These are phyloP conservation scores for Phytophthora uliginosa DNA, from an alignment of 352 stramenopile genomes.

Conservation along the genomic window DNA sequence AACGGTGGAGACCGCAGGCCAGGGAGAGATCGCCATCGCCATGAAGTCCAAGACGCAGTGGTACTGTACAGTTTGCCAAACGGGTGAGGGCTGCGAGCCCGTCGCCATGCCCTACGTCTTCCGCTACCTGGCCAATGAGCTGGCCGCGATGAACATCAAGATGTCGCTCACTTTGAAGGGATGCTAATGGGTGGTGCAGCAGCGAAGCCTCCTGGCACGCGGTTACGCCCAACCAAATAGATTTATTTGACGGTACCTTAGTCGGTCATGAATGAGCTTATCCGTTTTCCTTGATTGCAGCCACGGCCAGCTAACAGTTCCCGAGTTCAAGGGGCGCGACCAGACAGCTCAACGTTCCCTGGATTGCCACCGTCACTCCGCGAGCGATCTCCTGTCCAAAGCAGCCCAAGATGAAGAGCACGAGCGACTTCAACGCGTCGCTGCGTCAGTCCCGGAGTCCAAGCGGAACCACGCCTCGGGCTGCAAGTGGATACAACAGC, in stretches of 20 bases:
- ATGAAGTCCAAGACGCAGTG: constrained; percentile 92
- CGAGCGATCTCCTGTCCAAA: background rate
- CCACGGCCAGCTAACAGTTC: constrained; percentile 15
- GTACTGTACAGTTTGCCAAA: constrained; percentile 89
- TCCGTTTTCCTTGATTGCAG: constrained; percentile 27
- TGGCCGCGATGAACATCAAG: constrained; percentile 99
- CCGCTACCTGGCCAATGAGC: constrained; percentile 98
- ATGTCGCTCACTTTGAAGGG: constrained; percentile 94
- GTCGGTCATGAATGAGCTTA: constrained; percentile 24
- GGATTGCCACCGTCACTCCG: constrained; percentile 12
- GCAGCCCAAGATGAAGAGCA: constrained; percentile 36
- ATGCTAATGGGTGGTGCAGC: constrained; percentile 36
- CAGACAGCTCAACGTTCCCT: constrained; percentile 11
- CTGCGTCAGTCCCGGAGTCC: constrained; percentile 37
- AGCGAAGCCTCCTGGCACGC: constrained; percentile 29
- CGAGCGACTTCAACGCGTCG: constrained; percentile 45
- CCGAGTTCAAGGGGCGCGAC: constrained; percentile 29
- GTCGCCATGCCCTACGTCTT: constrained; percentile 99
- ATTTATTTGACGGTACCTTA: constrained; percentile 44
- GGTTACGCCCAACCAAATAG: constrained; percentile 38
- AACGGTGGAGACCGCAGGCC: constrained; percentile 83
- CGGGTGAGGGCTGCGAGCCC: constrained; percentile 91
- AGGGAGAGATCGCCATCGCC: constrained; percentile 84
- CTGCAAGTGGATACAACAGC: constrained; percentile 19
- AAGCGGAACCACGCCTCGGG: constrained; percentile 26